These are phyloP conservation scores for Populus tremula DNA, from an alignment of 345 rosid genomes.

Conservation along the genomic window DNA sequence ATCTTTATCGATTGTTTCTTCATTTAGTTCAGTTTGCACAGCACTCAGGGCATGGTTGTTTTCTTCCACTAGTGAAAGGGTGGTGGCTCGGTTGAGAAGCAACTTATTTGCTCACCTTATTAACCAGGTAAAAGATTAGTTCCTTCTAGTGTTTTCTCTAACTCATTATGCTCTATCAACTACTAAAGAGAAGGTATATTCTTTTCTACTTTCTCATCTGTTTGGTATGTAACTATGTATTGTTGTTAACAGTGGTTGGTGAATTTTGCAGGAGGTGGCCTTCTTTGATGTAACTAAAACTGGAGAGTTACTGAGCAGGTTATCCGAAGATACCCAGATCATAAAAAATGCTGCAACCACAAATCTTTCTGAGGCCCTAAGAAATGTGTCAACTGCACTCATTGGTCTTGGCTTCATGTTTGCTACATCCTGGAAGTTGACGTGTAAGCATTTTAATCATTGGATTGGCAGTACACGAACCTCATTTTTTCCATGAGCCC, in stretches of 20 bases:
- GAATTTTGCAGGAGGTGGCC: conserved; percentile 44
- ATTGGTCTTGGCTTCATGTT: conserved; percentile 48
- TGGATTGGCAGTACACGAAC: not conserved
- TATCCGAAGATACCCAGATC: conserved; percentile 53
- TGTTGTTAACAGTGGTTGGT: not conserved
- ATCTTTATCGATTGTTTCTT: not conserved
- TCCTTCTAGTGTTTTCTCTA: not conserved
- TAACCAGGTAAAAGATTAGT: conserved; percentile 34
- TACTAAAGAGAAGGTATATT: no score
- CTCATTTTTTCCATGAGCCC: not conserved
- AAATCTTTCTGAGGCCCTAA: conserved; percentile 51
- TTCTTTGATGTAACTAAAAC: conserved; percentile 49
- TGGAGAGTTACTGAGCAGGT: conserved; percentile 52
- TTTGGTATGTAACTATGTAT: no score
- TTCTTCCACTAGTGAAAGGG: conserved; percentile 49
- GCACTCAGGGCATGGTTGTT: conserved; percentile 52
- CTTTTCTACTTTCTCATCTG: no score
- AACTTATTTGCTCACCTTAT: conserved; percentile 44
- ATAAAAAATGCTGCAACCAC: conserved; percentile 56
- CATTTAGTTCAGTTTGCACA: conserved; percentile 42
- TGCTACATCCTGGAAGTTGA: conserved; percentile 47
- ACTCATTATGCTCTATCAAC: not conserved
- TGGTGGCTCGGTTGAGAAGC: conserved; percentile 50
- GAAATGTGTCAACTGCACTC: conserved; percentile 38
- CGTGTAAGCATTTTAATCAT: conserved; percentile 29